A percentile compares a stretch with the other conserved stretches of the same genome.
These are phyloP conservation scores for Leptographium radiaticola DNA, from an alignment of 2,329 filamentous ascomycete species.

Conservation along the genomic window DNA sequence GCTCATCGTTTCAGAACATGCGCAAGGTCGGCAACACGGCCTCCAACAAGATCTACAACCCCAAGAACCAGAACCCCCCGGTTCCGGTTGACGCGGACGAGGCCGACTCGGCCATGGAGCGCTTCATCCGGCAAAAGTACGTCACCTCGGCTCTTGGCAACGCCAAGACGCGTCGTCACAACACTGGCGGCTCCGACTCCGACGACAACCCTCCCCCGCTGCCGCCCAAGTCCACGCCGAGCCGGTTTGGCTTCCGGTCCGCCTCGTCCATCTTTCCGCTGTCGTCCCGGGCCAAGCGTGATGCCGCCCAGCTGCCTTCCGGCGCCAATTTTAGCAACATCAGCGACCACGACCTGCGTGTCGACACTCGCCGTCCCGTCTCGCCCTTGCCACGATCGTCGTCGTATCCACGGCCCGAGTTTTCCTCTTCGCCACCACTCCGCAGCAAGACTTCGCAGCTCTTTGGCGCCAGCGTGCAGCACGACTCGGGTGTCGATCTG, in stretches of 20 bases:
- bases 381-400: conserved; percentile 14
- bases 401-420: conserved; percentile 7
- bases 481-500: conserved; percentile 32
- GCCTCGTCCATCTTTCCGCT: conserved; percentile 56
- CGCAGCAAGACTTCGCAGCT: conserved; percentile 51
- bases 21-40: conserved; percentile 75
- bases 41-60: conserved; percentile 84
- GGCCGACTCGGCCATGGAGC: conserved; percentile 86
- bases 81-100: conserved; percentile 87
- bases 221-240: conserved; percentile 50
- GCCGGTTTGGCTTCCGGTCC: conserved; percentile 46
- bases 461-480: conserved; percentile 56
- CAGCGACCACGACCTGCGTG: conserved; percentile 8
- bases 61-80: conserved; percentile 66
- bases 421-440: conserved; percentile 22
- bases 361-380: conserved; percentile 20
- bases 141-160: conserved; percentile 37
- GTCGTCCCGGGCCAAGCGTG: conserved; percentile 47
- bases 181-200: conserved; percentile 33
- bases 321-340: conserved; percentile 4
- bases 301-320: conserved; percentile 18
- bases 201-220: conserved; percentile 49
- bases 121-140: conserved; percentile 92
- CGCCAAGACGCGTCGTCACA: conserved; percentile 18
- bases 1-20: conserved; percentile 56